A percentile compares a stretch with the other conserved stretches of the same genome.
Conservation (phyloP, 768 basidiomycete species). For the Strobilomyces confusus region DNA sequence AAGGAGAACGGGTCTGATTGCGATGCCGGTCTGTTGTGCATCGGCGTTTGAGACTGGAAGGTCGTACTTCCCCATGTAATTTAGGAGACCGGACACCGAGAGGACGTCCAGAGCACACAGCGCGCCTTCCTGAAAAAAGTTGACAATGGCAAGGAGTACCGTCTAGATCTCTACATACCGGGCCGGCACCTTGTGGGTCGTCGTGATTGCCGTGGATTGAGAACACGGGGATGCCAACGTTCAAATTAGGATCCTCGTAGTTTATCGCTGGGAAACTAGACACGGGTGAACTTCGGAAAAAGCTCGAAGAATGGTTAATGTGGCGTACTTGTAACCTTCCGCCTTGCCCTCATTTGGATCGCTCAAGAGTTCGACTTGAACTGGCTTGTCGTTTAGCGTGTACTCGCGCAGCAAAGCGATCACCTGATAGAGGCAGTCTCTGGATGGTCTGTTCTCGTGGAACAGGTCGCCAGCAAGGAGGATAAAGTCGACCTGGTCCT, state of each 20-base stretch:
- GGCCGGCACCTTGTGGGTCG: constrained; percentile 94
- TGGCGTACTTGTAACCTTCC: constrained; percentile 70
- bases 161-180: constrained; percentile 46
- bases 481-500: constrained; percentile 83
- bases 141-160: neutral
- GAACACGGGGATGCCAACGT: constrained; percentile 94
- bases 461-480: constrained; percentile 95
- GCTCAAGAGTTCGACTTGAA: constrained; percentile 88
- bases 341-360: constrained; percentile 91
- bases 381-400: constrained; percentile 81
- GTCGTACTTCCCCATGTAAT: constrained; percentile 98
- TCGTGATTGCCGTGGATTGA: constrained; percentile 99
- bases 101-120: constrained; percentile 93
- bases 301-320: neutral
- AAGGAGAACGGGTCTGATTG: constrained; percentile 85
- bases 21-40: constrained; percentile 68
- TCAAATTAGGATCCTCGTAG: constrained; percentile 95
- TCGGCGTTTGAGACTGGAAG: constrained; percentile 68
- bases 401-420: constrained; percentile 89
- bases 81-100: constrained; percentile 89
- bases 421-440: constrained; percentile 85
- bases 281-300: neutral
- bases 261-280: constrained; percentile 91
- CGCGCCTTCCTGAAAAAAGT: constrained; percentile 74
- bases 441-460: constrained; percentile 93